Evolutionary conservation across 352 stramenopile genomes (phyloP), one percentile per base, ranked within the genome.

Genomic region (Phytopythium oedochilum): DNA sequence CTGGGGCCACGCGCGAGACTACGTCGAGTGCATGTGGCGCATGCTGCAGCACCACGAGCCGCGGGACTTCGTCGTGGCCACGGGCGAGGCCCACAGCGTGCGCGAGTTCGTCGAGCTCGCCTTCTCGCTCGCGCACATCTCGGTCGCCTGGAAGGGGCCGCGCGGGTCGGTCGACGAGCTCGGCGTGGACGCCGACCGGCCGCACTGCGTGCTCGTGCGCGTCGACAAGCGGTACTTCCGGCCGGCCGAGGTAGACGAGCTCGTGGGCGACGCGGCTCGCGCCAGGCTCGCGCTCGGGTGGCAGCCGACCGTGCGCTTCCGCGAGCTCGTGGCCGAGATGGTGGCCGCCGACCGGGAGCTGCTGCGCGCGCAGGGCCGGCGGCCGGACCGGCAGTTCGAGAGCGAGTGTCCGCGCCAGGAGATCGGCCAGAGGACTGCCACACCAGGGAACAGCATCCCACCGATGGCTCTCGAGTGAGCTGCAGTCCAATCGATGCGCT

Each of bases 1-100:
- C 84, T 99, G 97, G 97, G 97, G 97, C 60, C 96, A 99, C 74
- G 97, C 97, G 18, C 83, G 89, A 50, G 97, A 99, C 76, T 99
- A 99, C 64, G 93, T 99, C 38, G 86, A 98, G 63, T 97, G 96
- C 57, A 99, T 99, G 97, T 99, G 97, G 97, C 88, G 86, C 57
- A 99, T 99, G 94, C 77, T 99, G 29, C 97, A 99, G 79, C 68
- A 84, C 28, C 62, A 76, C 1, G 60, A 44, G 3, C 76, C 81
- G 1, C 52, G 93, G 35, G 86, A 95, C 61, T 94, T 90, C 65
- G 86, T 95, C 12, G 76, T 92, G 15, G 86, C 86, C 14, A 99
- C 97, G 20, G 96, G 96, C 62, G 96, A 99, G 70, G 98, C 89
- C 55, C 96, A 99, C 70, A 98, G 94, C n/a, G 97, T 99, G 23